Conservation (phyloP, 208 protist species). For the Acanthamoeba royreba region DNA sequence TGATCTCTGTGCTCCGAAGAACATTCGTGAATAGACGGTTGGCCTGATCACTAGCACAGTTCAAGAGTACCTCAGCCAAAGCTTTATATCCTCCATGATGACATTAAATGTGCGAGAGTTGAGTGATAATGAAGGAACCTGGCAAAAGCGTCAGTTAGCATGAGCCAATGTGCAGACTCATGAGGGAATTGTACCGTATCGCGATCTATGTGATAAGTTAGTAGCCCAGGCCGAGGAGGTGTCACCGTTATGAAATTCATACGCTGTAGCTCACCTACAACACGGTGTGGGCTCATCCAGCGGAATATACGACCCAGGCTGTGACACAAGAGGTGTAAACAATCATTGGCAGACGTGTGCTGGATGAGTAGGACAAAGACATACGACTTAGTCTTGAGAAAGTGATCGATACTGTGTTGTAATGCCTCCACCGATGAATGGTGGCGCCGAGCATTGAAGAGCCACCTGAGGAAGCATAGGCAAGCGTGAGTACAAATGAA, state of each 20-base stretch:
- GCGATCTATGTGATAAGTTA: no score
- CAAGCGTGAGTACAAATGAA: no score
- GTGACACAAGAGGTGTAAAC: not conserved
- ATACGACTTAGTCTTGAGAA: not conserved
- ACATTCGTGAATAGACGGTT: not conserved
- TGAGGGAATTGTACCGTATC: no score
- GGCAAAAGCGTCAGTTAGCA: not conserved
- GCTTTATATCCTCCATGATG: not conserved
- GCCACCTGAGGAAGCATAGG: no score
- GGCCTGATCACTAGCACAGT: not conserved
- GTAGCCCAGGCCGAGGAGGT: no score
- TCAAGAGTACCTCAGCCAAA: not conserved
- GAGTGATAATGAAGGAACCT: not conserved
- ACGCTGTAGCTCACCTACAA: no score
- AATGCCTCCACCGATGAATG: not conserved
- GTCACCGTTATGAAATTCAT: no score
- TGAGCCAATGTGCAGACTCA: no score
- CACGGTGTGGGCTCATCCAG: no score
- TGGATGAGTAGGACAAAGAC: not conserved
- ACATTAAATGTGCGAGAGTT: not conserved
- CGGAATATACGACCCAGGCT: not conserved
- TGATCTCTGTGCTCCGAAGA: not conserved
- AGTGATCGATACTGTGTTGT: not conserved
- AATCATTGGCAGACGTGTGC: not conserved
- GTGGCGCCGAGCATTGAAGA: not conserved